Evolutionary conservation across 148 eudicot species (phyloP).

Genomic region (Rhododendron henanense): DNA sequence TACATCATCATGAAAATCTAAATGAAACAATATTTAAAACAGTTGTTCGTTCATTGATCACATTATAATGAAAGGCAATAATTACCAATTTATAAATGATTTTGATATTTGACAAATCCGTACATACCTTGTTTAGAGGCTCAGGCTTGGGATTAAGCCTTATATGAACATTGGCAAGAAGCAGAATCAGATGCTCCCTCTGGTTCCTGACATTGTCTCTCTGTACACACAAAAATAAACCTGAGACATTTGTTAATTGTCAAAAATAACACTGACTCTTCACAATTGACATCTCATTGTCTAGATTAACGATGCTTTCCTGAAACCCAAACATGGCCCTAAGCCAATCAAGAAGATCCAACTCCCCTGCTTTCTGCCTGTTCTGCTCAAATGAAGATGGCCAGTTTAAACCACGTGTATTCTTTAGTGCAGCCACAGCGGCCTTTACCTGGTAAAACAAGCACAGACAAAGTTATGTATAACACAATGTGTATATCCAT

Average conservation of each 20-base stretch:
- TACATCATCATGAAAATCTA: background rate
- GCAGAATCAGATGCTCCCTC: conserved; percentile 79
- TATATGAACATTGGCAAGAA: conserved; percentile 73
- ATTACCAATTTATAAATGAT: background rate
- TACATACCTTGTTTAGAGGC: conserved; percentile 61
- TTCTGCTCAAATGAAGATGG: conserved; percentile 72
- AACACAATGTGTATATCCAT: background rate
- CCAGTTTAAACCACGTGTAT: conserved; percentile 70
- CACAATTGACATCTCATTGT: background rate
- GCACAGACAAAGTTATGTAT: background rate
- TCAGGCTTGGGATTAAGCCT: conserved; percentile 70
- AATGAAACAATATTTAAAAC: background rate
- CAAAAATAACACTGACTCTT: background rate
- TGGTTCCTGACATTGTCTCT: conserved; percentile 89
- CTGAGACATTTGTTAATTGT: background rate
- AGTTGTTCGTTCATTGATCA: background rate
- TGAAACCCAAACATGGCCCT: conserved; percentile 98
- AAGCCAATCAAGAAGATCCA: conserved; percentile 96
- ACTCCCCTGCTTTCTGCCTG: conserved; percentile 64
- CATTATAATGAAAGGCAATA: background rate
- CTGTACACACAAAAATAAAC: conserved; percentile 35
- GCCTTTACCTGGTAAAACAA: conserved; percentile 70
- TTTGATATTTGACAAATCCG: background rate
- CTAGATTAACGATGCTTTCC: conserved; percentile 37
- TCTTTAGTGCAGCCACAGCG: conserved; percentile 63